phyloP scores from a whole-genome alignment of 139 green algal species.

The Desmodesmus armatus region DNA sequence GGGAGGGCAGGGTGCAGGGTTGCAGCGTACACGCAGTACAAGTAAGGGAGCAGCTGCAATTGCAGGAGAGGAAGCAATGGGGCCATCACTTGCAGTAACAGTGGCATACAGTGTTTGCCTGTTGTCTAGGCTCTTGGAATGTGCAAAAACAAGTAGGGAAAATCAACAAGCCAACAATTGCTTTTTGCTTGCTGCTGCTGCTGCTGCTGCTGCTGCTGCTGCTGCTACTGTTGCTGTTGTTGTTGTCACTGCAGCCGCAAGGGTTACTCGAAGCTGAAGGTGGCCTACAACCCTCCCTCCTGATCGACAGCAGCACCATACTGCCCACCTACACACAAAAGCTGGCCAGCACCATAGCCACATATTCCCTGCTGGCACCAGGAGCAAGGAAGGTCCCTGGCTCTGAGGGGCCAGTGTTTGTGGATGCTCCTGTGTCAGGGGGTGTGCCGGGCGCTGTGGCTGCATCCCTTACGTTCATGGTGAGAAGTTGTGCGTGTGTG shows the following conservation, averaged over 20 bases:
- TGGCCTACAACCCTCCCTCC: slow-evolving; percentile 34
- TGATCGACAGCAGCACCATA: slow-evolving; percentile 56
- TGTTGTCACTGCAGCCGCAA: not conserved
- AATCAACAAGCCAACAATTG: too few relatives aligned
- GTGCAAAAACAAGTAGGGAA: too few relatives aligned
- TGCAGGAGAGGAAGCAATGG: too few relatives aligned
- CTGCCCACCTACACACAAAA: slow-evolving; percentile 33
- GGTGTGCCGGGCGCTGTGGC: slow-evolving; percentile 45
- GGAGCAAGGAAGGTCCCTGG: not conserved
- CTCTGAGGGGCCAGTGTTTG: slow-evolving; percentile 22
- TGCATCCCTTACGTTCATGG: slow-evolving; percentile 57
- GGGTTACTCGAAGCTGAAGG: slow-evolving; percentile 25
- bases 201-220: too few relatives aligned
- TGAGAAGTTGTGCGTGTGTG: not conserved
- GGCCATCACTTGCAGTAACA: too few relatives aligned
- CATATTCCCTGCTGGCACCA: not conserved
- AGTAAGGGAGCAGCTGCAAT: too few relatives aligned
- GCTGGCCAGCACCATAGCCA: slow-evolving; percentile 7
- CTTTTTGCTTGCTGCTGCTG: too few relatives aligned
- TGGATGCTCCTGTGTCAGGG: slow-evolving; percentile 54
- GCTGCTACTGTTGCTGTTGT: not conserved
- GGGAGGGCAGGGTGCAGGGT: too few relatives aligned
- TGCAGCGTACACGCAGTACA: too few relatives aligned
- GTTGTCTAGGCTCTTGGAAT: too few relatives aligned
- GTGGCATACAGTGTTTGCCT: too few relatives aligned